Conservation (phyloP, 78 protist genomes). For the Acrasis kona region DNA sequence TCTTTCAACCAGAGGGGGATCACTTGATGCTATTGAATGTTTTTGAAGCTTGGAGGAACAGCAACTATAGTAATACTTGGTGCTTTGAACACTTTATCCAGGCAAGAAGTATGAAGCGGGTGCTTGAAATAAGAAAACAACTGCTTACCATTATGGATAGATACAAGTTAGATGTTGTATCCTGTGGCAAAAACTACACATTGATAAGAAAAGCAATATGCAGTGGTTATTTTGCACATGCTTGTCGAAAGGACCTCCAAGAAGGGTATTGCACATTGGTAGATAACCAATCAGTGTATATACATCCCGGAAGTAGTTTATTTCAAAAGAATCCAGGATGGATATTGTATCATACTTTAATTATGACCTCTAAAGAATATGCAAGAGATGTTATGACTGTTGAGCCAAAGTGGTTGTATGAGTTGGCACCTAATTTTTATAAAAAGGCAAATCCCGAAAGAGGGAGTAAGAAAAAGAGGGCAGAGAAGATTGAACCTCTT, state of each 20-base stretch:
- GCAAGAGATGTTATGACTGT: slow-evolving; percentile 87
- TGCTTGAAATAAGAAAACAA: slow-evolving; percentile 87
- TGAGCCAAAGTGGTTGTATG: slow-evolving; percentile 78
- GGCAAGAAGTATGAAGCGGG: slow-evolving; percentile 69
- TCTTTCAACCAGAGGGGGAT: slow-evolving; percentile 95
- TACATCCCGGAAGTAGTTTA: slow-evolving; percentile 92
- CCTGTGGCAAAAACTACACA: slow-evolving; percentile 17
- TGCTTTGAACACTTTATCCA: slow-evolving; percentile 84
- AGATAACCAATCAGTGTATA: slow-evolving; percentile 85
- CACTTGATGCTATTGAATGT: slow-evolving; percentile 94
- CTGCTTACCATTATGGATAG: slow-evolving; percentile 65
- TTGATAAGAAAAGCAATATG: slow-evolving; percentile 82
- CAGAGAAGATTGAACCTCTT: no score
- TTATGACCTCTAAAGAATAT: slow-evolving; percentile 87
- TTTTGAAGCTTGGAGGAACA: slow-evolving; percentile 81
- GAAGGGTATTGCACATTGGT: slow-evolving; percentile 90
- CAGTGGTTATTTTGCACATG: slow-evolving; percentile 96
- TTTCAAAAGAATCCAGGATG: slow-evolving; percentile 84
- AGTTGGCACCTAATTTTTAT: slow-evolving; percentile 78
- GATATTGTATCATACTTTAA: slow-evolving; percentile 87
- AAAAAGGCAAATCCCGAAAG: slow-evolving; percentile 1
- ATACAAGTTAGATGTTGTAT: slow-evolving; percentile 26
- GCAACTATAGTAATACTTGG: slow-evolving; percentile 23
- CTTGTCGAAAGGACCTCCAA: slow-evolving; percentile 84
- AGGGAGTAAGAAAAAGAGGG: not conserved